Conservation (phyloP, 2,329 filamentous ascomycete genomes). For the Fusarium sp. region DNA sequence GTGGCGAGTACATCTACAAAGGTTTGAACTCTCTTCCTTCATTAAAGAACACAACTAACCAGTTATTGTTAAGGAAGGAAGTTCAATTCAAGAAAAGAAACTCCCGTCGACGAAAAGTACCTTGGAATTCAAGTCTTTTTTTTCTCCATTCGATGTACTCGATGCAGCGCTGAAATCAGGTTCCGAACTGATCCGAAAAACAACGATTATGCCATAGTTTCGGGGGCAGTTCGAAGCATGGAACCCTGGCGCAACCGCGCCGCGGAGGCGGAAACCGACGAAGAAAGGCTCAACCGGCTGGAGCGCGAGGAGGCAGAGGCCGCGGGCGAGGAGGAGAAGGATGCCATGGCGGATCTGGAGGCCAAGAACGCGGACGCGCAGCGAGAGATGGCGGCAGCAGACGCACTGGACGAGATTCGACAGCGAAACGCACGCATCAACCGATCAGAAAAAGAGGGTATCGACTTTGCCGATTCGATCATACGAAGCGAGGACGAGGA, state of each 20-base stretch:
- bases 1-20: slow-evolving; percentile 87
- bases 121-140: slow-evolving; percentile 87
- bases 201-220: slow-evolving; percentile 86
- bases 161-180: slow-evolving; percentile 87
- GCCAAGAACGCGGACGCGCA: slow-evolving; percentile 93
- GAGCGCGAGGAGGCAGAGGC: slow-evolving; percentile 79
- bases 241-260: slow-evolving; percentile 82
- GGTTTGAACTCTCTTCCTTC: slow-evolving; percentile 62
- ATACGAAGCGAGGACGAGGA: slow-evolving; percentile 69
- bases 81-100: slow-evolving; percentile 66
- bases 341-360: slow-evolving; percentile 96
- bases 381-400: slow-evolving; percentile 95
- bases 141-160: slow-evolving; percentile 86
- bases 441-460: slow-evolving; percentile 75
- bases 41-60: not conserved
- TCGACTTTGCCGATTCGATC: slow-evolving; percentile 69
- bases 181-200: slow-evolving; percentile 97
- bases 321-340: slow-evolving; percentile 76
- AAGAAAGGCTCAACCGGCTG: slow-evolving; percentile 85
- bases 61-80: slow-evolving; percentile 63
- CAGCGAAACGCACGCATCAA: slow-evolving; percentile 91
- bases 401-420: slow-evolving; percentile 94
- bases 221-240: slow-evolving; percentile 90
- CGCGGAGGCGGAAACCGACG: slow-evolving; percentile 82
- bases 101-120: slow-evolving; percentile 76